phyloP scores from a whole-genome alignment of 768 basidiomycete species.

The Lactarius trivialis region DNA sequence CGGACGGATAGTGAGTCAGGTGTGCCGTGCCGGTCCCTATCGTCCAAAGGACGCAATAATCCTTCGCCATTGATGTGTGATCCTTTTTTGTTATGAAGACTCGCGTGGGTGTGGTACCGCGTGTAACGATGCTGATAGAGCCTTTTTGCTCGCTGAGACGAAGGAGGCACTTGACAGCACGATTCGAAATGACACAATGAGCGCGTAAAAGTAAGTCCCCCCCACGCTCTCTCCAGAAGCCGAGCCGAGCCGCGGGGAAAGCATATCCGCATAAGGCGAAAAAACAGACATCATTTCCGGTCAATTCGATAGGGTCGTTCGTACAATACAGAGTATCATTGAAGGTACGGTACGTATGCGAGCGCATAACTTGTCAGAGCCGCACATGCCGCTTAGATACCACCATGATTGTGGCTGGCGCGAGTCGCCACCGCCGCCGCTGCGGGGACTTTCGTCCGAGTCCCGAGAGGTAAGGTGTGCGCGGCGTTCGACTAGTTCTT shows the following conservation, averaged over 20 bases:
- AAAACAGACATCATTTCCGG: neutral
- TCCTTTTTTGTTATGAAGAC: neutral
- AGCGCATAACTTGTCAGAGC: too few species aligned
- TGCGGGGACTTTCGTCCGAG: neutral
- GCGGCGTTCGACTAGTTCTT: neutral
- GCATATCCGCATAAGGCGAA: slow-evolving; percentile 2
- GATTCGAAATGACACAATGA: neutral
- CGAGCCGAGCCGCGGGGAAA: slow-evolving; percentile 1
- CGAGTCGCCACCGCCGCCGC: neutral
- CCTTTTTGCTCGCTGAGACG: neutral
- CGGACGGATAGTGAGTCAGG: neutral
- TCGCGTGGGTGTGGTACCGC: neutral
- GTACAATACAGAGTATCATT: neutral
- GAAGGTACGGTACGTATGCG: neutral
- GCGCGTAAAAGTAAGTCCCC: neutral
- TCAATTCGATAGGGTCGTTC: neutral
- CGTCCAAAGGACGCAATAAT: neutral
- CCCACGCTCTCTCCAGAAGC: neutral
- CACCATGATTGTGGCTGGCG: neutral
- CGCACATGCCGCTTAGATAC: neutral
- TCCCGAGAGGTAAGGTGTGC: neutral
- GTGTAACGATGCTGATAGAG: neutral
- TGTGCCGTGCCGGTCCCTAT: neutral
- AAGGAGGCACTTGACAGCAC: neutral
- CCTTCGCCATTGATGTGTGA: neutral